Percentiles rank a stretch among this genome's conserved stretches.
phyloP scores from a whole-genome alignment of 306 rosid genomes.

The Medicago arabica region DNA sequence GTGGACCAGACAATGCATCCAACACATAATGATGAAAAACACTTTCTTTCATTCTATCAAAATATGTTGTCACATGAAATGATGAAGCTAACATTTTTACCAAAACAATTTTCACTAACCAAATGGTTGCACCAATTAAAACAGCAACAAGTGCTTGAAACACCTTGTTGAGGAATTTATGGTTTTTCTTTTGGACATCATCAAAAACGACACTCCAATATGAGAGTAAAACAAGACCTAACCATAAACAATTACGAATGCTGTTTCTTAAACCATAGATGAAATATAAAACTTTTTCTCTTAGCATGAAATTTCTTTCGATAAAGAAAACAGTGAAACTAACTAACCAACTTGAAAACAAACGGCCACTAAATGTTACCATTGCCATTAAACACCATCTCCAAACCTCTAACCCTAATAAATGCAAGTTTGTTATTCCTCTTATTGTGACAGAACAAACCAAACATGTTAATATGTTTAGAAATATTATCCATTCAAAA shows the following conservation, averaged over 20 bases:
- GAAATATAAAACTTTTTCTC: constrained; percentile 59
- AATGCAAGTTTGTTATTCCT: constrained; percentile 32
- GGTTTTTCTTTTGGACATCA: constrained; percentile 44
- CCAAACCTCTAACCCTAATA: constrained; percentile 54
- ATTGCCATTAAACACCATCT: constrained; percentile 59
- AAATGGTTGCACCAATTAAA: constrained; percentile 49
- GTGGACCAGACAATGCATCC: constrained; percentile 50
- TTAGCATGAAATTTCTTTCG: constrained; percentile 55
- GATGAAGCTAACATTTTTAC: constrained; percentile 59
- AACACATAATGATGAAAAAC: constrained; percentile 60
- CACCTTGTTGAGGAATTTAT: constrained; percentile 50
- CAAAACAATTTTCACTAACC: constrained; percentile 56
- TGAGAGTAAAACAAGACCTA: constrained; percentile 48
- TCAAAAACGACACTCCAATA: constrained; percentile 57
- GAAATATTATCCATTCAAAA: constrained; percentile 51
- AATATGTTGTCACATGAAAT: constrained; percentile 59
- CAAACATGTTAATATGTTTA: constrained; percentile 51
- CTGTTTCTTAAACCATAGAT: constrained; percentile 56
- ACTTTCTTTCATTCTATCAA: constrained; percentile 63
- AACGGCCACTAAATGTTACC: constrained; percentile 61
- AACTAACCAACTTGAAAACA: constrained; percentile 54
- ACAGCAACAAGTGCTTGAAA: constrained; percentile 53
- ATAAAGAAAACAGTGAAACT: constrained; percentile 40
- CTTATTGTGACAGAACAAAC: constrained; percentile 44
- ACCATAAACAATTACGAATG: constrained; percentile 58